Evolutionary conservation across 805 yeast genomes (phyloP), one percentile per base, ranked within the genome.

Genomic region (Millerozyma acaciae): DNA sequence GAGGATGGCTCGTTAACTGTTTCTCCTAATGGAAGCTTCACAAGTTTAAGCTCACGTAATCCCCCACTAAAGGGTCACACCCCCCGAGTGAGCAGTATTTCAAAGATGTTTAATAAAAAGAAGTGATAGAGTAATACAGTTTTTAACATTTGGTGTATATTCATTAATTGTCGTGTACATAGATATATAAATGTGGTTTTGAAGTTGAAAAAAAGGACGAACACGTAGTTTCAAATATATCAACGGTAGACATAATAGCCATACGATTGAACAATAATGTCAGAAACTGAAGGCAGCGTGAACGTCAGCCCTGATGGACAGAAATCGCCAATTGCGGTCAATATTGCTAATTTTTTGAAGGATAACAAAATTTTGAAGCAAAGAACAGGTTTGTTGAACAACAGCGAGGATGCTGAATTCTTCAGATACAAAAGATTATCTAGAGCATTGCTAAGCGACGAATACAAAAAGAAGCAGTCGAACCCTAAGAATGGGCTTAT

Each of bases 351-450:
- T 33, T 83, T 69, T 41, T 65, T 89, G 41, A 78, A 90, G 39
- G 75, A 76, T 45, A 73, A 84, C 56, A 53, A 65, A 21, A 58
- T 62, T n/a, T 67, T 90, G 42, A 93, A 90, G 52, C 84, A 81
- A 58, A 77, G 98, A 48, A 74, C 75, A 40, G 97, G 97, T 9
- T 57, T 80, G n/a, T 65, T 80, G 34, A 80, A 81, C 47, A 79
- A 82, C 35, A 75, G 75, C 42, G 62, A 53, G n/a, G 78, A 78
- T 30, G 73, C 76, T 21, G 95, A 86, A 38, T 88, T 93, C 57
- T 93, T 90, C 73, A 72, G 95, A 45, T 83, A 70, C 57, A 90
- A 90, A 58, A 75, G 98, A 49, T 82, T 86, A 26, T 62, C 76
- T 9, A 69, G 97, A 44, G 95, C 94, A 1, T 68, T 90, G 37